These are phyloP conservation scores for Beauveria rudraprayagi DNA, from an alignment of 2,329 filamentous ascomycete genomes.

Conservation along the genomic window DNA sequence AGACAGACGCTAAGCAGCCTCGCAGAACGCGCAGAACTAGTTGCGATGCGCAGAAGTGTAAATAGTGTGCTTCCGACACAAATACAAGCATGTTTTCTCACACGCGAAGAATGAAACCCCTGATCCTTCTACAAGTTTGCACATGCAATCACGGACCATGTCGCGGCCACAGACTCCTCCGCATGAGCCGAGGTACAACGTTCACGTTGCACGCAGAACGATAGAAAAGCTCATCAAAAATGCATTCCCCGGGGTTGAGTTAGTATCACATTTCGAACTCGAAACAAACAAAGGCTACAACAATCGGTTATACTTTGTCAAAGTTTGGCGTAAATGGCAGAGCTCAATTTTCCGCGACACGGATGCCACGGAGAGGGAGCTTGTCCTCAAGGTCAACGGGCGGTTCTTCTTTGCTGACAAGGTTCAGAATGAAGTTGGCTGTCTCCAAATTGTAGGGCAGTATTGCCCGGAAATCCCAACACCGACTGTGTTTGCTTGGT, in stretches of 20 bases:
- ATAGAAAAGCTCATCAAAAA: conserved; percentile 11
- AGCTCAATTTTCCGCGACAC: conserved; percentile 4
- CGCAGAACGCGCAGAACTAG: neutral
- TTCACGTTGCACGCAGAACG: conserved; percentile 11
- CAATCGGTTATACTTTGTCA: conserved; percentile 18
- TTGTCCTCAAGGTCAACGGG: conserved; percentile 18
- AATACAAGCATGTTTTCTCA: too few species aligned
- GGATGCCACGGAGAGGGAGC: neutral
- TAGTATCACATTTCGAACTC: conserved; percentile 12
- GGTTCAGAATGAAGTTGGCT: conserved; percentile 18
- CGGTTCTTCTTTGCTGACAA: conserved; percentile 17
- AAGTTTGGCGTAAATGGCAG: neutral
- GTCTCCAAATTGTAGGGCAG: conserved; percentile 13
- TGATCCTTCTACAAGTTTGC: neutral
- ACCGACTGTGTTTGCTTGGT: conserved; percentile 17
- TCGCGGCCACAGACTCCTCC: conserved; percentile 15
- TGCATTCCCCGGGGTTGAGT: conserved; percentile 11
- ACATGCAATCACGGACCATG: neutral
- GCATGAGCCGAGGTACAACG: conserved; percentile 16
- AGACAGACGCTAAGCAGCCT: neutral
- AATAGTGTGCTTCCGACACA: neutral
- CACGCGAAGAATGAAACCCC: too few species aligned
- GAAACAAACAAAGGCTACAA: conserved; percentile 16
- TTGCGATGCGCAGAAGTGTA: neutral
- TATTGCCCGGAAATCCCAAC: conserved; percentile 16